These are phyloP conservation scores for Vitis rupestris DNA, from an alignment of 164 flowering plant genomes.

Conservation along the genomic window DNA sequence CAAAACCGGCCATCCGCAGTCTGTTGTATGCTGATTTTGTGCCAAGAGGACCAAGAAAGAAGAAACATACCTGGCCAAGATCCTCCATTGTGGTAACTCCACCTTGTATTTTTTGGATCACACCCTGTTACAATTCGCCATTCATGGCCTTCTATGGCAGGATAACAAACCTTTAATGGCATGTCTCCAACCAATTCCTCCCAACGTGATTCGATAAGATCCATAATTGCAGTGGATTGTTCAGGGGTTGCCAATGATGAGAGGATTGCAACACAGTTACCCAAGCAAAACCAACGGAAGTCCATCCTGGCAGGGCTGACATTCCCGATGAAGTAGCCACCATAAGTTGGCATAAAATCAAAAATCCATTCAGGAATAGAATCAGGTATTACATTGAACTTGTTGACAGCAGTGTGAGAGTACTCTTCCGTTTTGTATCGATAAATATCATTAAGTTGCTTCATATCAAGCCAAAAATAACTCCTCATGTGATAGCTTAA, in stretches of 20 bases:
- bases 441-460: slow-evolving; percentile 75
- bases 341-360: slow-evolving; percentile 71
- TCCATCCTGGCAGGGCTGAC: slow-evolving; percentile 89
- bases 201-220: slow-evolving; percentile 85
- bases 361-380: slow-evolving; percentile 87
- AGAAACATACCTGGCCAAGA: slow-evolving; percentile 83
- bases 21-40: too few species aligned
- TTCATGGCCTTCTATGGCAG: slow-evolving; percentile 83
- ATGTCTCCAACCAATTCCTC: slow-evolving; percentile 80
- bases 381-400: slow-evolving; percentile 80
- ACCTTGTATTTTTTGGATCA: slow-evolving; percentile 85
- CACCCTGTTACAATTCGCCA: slow-evolving; percentile 82
- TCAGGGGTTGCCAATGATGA: slow-evolving; percentile 88
- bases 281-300: slow-evolving; percentile 87
- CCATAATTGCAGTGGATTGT: slow-evolving; percentile 81
- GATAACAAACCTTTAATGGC: slow-evolving; percentile 81
- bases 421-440: slow-evolving; percentile 81
- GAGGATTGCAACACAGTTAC: slow-evolving; percentile 80
- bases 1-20: too few species aligned
- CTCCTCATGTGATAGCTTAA: slow-evolving; percentile 81
- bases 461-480: slow-evolving; percentile 82
- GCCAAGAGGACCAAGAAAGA: too few species aligned
- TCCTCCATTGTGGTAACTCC: slow-evolving; percentile 96
- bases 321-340: slow-evolving; percentile 79
- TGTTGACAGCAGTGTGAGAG: slow-evolving; percentile 82